These are phyloP conservation scores for Oleoguttula mirabilis DNA, from an alignment of 495 filamentous ascomycete species.

Conservation along the genomic window DNA sequence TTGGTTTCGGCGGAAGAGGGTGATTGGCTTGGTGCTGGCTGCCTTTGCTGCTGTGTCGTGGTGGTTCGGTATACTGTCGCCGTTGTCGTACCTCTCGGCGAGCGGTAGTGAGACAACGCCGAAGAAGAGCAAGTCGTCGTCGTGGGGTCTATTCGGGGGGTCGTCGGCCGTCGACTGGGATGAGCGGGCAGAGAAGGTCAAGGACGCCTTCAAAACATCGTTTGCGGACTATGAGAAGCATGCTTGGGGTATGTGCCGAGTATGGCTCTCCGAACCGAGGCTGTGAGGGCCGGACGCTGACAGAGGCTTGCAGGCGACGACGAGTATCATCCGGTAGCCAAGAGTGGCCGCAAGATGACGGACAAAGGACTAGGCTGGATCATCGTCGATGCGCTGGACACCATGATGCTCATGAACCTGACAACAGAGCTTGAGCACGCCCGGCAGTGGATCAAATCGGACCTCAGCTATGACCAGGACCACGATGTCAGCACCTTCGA, in stretches of 20 bases:
- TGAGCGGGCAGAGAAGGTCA: slow-evolving; percentile 68
- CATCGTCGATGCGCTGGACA: slow-evolving; percentile 91
- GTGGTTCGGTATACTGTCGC: slow-evolving; percentile 44
- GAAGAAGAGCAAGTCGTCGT: slow-evolving; percentile 7
- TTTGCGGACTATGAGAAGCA: slow-evolving; percentile 88
- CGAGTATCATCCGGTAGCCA: slow-evolving; percentile 70
- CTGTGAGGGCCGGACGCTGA: not conserved
- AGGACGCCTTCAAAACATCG: slow-evolving; percentile 75
- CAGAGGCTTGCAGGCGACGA: slow-evolving; percentile 52
- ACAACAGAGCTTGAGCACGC: slow-evolving; percentile 76
- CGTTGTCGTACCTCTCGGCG: slow-evolving; percentile 5
- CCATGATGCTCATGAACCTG: slow-evolving; percentile 95
- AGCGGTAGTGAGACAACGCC: not conserved
- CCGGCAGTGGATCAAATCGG: slow-evolving; percentile 77
- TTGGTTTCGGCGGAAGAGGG: slow-evolving; percentile 40
- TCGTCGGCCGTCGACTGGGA: slow-evolving; percentile 52
- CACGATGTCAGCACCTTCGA: slow-evolving; percentile 97
- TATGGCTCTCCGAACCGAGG: slow-evolving; percentile 4
- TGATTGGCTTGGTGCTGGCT: slow-evolving; percentile 37
- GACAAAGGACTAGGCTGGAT: slow-evolving; percentile 87
- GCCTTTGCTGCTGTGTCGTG: slow-evolving; percentile 43
- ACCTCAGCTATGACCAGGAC: slow-evolving; percentile 73
- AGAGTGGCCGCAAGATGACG: slow-evolving; percentile 71
- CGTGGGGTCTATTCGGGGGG: slow-evolving; percentile 18
- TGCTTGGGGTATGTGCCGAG: slow-evolving; percentile 67